Percentiles rank a stretch among this genome's conserved stretches.
phyloP scores from a whole-genome alignment of 768 basidiomycete genomes.

The Pulveroboletus sp. region DNA sequence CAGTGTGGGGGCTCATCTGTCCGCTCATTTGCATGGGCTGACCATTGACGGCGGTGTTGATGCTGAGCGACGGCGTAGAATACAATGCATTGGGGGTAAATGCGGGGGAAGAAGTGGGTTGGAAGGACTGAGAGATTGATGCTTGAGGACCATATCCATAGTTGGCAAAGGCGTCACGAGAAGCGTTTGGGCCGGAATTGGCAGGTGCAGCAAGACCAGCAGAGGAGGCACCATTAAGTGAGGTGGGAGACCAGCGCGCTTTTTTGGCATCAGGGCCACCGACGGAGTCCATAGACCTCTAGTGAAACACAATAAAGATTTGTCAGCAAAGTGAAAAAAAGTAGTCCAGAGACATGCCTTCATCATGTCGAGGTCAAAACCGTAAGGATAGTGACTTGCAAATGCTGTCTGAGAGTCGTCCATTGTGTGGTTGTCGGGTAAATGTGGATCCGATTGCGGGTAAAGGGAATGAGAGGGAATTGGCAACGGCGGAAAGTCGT shows the following conservation, averaged over 20 bases:
- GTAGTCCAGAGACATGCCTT: conserved; percentile 47
- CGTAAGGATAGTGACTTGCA: conserved; percentile 69
- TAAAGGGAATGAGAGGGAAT: conserved; percentile 41
- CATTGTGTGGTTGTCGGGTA: conserved; percentile 42
- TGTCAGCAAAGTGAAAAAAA: too few relatives aligned
- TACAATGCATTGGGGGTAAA: conserved; percentile 64
- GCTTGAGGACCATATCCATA: conserved; percentile 84
- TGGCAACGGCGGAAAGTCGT: conserved; percentile 49
- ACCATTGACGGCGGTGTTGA: conserved; percentile 57
- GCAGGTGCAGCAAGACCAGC: conserved; percentile 36
- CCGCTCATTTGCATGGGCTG: conserved; percentile 44
- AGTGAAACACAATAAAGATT: conserved; percentile 4
- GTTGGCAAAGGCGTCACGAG: conserved; percentile 77
- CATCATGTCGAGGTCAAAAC: conserved; percentile 90
- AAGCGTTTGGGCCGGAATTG: conserved; percentile 36
- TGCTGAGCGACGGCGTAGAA: conserved; percentile 66
- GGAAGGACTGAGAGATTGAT: conserved; percentile 55
- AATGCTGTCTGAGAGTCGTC: conserved; percentile 75
- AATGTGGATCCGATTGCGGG: conserved; percentile 20
- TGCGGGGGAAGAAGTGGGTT: conserved; percentile 40
- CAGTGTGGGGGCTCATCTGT: conserved; percentile 70
- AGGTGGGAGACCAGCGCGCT: conserved; percentile 83
- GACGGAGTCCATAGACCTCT: conserved; percentile 86
- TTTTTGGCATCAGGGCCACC: conserved; percentile 87
- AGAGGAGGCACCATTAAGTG: conserved; percentile 35